A percentile compares a stretch with the other conserved stretches of the same genome.
phyloP scores from a whole-genome alignment of 192 early-diverging fungal genomes.

The Coemansia guatemalensis region DNA sequence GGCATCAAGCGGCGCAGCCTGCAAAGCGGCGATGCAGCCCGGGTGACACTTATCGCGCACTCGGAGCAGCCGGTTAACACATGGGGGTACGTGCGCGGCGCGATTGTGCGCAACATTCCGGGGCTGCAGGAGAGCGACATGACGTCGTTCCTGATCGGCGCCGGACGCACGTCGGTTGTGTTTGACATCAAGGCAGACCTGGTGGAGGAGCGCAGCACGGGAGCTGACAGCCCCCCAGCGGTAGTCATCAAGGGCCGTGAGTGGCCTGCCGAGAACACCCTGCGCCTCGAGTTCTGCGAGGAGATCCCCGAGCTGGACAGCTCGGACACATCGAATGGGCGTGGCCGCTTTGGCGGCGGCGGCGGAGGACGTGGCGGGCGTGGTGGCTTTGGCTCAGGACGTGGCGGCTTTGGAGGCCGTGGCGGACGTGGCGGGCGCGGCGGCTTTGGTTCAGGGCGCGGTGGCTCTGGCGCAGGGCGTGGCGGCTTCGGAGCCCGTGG shows the following conservation, averaged over 20 bases:
- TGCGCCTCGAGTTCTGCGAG: slow-evolving; percentile 67
- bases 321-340: slow-evolving; percentile 35
- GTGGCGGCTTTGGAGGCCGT: slow-evolving; percentile 42
- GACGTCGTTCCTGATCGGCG: slow-evolving; percentile 78
- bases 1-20: slow-evolving; percentile 83
- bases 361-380: slow-evolving; percentile 47
- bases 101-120: slow-evolving; percentile 69
- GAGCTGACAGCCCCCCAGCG: slow-evolving; percentile 18
- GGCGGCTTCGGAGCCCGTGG: slow-evolving; percentile 49
- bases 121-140: slow-evolving; percentile 73
- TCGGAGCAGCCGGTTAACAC: slow-evolving; percentile 70
- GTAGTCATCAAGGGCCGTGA: slow-evolving; percentile 64
- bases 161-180: slow-evolving; percentile 79
- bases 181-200: slow-evolving; percentile 78
- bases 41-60: slow-evolving; percentile 70
- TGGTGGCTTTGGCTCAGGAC: slow-evolving; percentile 47
- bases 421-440: slow-evolving; percentile 36
- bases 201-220: slow-evolving; percentile 60
- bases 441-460: slow-evolving; percentile 30
- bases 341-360: slow-evolving; percentile 27
- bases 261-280: slow-evolving; percentile 64
- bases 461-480: slow-evolving; percentile 46
- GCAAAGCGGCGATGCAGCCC: slow-evolving; percentile 78
- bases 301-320: slow-evolving; percentile 83
- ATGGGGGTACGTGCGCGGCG: slow-evolving; percentile 80